Percentiles rank a stretch among this genome's conserved stretches.
Conservation (phyloP, 106 monocot genomes). For the Allium cepa region DNA sequence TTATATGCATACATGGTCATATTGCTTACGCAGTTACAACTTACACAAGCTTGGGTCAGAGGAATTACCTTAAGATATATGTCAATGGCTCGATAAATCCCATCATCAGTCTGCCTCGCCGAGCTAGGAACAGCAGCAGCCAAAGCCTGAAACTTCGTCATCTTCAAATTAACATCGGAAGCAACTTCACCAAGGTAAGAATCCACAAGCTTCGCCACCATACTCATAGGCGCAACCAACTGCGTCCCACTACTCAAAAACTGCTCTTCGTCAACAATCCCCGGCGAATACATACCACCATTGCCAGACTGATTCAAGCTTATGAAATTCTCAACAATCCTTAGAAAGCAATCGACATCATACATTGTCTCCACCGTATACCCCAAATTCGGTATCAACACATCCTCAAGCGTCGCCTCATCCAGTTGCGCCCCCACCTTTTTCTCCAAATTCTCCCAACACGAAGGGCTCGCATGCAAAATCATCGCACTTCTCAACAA, state of each 20-base stretch:
- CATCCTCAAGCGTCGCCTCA: conserved; percentile 61
- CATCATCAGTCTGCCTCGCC: conserved; percentile 40
- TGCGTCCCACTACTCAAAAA: conserved; percentile 14
- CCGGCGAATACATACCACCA: conserved; percentile 9
- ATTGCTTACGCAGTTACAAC: not conserved
- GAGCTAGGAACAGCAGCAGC: conserved; percentile 39
- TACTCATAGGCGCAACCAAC: conserved; percentile 23
- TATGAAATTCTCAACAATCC: conserved; percentile 56
- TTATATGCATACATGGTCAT: not conserved
- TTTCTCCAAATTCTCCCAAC: conserved; percentile 55
- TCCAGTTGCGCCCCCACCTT: conserved; percentile 64
- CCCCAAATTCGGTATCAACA: conserved; percentile 60
- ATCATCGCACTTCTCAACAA: conserved; percentile 56
- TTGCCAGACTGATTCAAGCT: conserved; percentile 5
- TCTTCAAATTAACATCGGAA: conserved; percentile 41
- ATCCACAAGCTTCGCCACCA: conserved; percentile 57
- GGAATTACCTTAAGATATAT: conserved; percentile 51
- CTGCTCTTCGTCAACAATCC: conserved; percentile 27
- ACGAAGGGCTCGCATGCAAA: conserved; percentile 39
- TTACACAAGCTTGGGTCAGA: not conserved
- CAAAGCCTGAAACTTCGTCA: conserved; percentile 41
- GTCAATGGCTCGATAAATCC: conserved; percentile 51
- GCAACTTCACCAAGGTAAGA: conserved; percentile 48
- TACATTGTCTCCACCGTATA: conserved; percentile 55
- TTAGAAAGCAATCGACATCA: conserved; percentile 66